Percentiles rank a stretch among this genome's conserved stretches.
Conservation (phyloP, 768 basidiomycete species). For the Phanerochaete carnosa region DNA sequence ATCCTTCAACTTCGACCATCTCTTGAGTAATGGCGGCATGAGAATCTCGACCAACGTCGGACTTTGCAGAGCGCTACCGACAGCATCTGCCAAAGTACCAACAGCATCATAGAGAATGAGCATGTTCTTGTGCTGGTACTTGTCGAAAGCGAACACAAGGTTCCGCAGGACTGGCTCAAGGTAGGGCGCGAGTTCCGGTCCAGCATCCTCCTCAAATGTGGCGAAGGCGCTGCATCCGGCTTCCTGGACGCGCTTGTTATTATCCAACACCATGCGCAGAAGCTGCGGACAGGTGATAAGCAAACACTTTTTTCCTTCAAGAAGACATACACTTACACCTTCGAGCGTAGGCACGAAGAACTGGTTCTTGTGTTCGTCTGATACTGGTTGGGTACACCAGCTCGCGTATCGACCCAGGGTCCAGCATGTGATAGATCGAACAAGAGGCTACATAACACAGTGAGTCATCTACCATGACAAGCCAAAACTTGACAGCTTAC, state of each 20-base stretch:
- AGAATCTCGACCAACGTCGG: slow-evolving; percentile 88
- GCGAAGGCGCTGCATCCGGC: slow-evolving; percentile 99
- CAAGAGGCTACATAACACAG: slow-evolving; percentile 65
- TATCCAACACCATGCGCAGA: slow-evolving; percentile 94
- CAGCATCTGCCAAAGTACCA: slow-evolving; percentile 95
- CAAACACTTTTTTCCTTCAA: background rate
- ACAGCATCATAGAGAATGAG: slow-evolving; percentile 99
- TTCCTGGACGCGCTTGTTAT: slow-evolving; percentile 98
- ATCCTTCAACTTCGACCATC: slow-evolving; percentile 90
- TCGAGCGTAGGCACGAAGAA: slow-evolving; percentile 99
- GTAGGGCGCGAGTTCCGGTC: slow-evolving; percentile 83
- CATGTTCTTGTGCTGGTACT: slow-evolving; percentile 99
- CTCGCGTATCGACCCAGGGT: slow-evolving; percentile 97
- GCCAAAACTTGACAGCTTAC: slow-evolving; percentile 36
- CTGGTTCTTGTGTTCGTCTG: slow-evolving; percentile 81
- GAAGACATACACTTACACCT: slow-evolving; percentile 61
- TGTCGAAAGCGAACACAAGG: slow-evolving; percentile 92
- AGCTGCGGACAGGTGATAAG: slow-evolving; percentile 49
- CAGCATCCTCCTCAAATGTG: slow-evolving; percentile 97
- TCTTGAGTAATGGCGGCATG: slow-evolving; percentile 89
- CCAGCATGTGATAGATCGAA: slow-evolving; percentile 99
- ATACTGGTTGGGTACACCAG: slow-evolving; percentile 87
- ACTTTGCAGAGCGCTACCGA: slow-evolving; percentile 84
- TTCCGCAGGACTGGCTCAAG: slow-evolving; percentile 94
- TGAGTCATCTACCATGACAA: slow-evolving; percentile 1